phyloP scores from a whole-genome alignment of 768 basidiomycete species.

The Tricholoma sp. region DNA sequence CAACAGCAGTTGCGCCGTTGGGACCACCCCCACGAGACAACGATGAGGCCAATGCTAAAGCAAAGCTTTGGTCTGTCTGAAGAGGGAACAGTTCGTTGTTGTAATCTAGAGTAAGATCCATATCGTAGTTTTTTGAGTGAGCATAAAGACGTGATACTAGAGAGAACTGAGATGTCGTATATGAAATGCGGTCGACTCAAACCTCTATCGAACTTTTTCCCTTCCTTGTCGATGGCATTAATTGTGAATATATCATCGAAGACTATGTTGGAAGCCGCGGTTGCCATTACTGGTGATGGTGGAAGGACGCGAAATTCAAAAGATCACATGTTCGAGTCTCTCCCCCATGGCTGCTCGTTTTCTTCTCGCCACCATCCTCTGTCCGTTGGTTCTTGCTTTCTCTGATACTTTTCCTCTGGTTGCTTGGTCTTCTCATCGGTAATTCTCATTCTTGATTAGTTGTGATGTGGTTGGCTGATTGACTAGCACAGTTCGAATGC shows the following conservation, averaged over 20 bases:
- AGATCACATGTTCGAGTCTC: not conserved
- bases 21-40: conserved; percentile 53
- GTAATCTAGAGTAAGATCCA: conserved; percentile 92
- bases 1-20: conserved; percentile 38
- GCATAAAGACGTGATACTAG: conserved; percentile 89
- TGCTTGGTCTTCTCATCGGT: conserved; percentile 70
- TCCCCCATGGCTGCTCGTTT: conserved; percentile 38
- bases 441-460: conserved; percentile 5
- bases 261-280: conserved; percentile 66
- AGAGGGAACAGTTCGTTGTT: conserved; percentile 89
- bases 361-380: conserved; percentile 39
- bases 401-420: conserved; percentile 60
- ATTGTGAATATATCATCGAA: conserved; percentile 95
- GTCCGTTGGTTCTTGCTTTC: conserved; percentile 49
- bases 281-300: conserved; percentile 34
- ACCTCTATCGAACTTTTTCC: conserved; percentile 99
- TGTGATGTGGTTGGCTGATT: not conserved
- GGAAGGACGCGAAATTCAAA: no score
- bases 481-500: conserved; percentile 37
- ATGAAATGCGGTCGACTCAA: conserved; percentile 16
- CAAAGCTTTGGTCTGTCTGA: conserved; percentile 61
- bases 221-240: conserved; percentile 80
- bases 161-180: conserved; percentile 2
- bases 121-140: conserved; percentile 85
- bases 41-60: conserved; percentile 83